These are phyloP conservation scores for Aureobasidium musti DNA, from an alignment of 2,329 filamentous ascomycete species.

Conservation along the genomic window DNA sequence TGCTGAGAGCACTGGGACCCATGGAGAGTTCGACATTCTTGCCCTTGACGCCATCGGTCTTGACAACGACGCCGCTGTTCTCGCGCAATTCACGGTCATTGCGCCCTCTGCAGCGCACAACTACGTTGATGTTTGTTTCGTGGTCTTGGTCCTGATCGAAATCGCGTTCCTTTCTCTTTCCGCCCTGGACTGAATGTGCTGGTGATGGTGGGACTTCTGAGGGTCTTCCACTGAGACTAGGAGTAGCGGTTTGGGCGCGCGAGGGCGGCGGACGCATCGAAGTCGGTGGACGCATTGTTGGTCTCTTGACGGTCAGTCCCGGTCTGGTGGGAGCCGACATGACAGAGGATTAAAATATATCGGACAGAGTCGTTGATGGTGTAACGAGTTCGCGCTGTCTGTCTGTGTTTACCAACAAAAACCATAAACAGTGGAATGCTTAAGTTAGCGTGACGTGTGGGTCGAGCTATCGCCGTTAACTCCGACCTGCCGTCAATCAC, in stretches of 20 bases:
- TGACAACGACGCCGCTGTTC: conserved; percentile 90
- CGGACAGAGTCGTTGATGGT: not conserved
- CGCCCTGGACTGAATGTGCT: conserved; percentile 54
- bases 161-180: conserved; percentile 86
- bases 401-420: conserved; percentile 2
- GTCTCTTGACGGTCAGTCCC: conserved; percentile 53
- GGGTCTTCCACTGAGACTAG: conserved; percentile 49
- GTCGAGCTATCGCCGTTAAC: conserved; percentile 2
- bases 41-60: conserved; percentile 83
- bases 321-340: conserved; percentile 61
- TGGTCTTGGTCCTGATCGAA: conserved; percentile 67
- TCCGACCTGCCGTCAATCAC: not conserved
- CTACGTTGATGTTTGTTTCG: conserved; percentile 97
- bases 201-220: conserved; percentile 58
- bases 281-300: conserved; percentile 54
- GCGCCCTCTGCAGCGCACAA: conserved; percentile 89
- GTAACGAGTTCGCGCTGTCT: not conserved
- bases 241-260: conserved; percentile 54
- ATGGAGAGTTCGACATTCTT: conserved; percentile 83
- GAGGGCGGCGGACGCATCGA: conserved; percentile 57
- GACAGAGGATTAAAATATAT: not conserved
- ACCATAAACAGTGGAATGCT: conserved; percentile 13
- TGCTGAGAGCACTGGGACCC: conserved; percentile 87
- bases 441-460: conserved; percentile 5
- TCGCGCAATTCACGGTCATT: conserved; percentile 91